Evolutionary conservation across 768 basidiomycete species (phyloP).

Genomic region (Leccinum disarticulatum): DNA sequence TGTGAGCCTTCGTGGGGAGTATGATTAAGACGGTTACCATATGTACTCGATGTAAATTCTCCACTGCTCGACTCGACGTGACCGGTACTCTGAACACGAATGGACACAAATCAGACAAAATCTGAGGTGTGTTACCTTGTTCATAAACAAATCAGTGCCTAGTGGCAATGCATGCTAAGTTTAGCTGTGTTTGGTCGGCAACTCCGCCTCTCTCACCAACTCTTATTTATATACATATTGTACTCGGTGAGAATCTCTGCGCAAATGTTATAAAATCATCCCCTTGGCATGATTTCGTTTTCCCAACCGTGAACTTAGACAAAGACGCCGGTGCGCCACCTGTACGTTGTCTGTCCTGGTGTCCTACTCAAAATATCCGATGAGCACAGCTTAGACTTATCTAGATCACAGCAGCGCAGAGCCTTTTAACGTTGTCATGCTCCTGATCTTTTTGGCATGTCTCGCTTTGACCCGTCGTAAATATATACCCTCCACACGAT

Average conservation of each 20-base stretch:
- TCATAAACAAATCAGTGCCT: too few species aligned
- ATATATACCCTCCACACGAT: slow-evolving; percentile 5
- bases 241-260: too few species aligned
- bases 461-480: neutral
- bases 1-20: slow-evolving; percentile 3
- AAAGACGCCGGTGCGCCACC: neutral
- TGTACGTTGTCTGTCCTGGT: neutral
- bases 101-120: too few species aligned
- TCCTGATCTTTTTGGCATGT: neutral
- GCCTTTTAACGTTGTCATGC: neutral
- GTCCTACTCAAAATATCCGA: neutral
- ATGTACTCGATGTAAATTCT: too few species aligned
- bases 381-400: neutral
- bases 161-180: too few species aligned
- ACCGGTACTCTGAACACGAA: too few species aligned
- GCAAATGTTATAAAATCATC: too few species aligned
- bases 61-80: too few species aligned
- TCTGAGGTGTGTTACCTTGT: too few species aligned
- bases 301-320: neutral
- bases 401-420: neutral
- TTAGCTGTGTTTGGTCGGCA: neutral
- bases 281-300: neutral
- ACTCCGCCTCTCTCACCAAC: too few species aligned
- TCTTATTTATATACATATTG: too few species aligned
- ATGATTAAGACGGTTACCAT: neutral